Conservation (phyloP, 179 eudicot species). For the Sideroxylon spinosum region DNA sequence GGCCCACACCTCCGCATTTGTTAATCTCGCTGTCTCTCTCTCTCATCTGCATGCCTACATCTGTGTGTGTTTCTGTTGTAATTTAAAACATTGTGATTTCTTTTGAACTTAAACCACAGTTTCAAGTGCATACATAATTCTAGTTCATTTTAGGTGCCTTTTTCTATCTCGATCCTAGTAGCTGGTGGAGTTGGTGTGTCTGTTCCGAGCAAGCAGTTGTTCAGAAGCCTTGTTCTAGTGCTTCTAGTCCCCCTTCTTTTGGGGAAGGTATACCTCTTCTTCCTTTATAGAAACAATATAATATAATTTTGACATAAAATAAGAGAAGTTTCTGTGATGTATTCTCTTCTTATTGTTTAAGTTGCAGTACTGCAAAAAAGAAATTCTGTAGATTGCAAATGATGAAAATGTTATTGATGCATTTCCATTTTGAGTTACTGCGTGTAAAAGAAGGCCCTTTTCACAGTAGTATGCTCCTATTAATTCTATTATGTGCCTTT, state of each 20-base stretch:
- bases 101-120: not conserved
- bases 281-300: not conserved
- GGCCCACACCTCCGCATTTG: too few species aligned
- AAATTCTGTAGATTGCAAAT: not conserved
- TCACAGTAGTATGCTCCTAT: not conserved
- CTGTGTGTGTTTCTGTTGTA: not conserved
- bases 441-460: not conserved
- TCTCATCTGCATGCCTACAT: not conserved
- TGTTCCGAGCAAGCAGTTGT: constrained; percentile 67
- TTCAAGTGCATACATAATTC: not conserved
- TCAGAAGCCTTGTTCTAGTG: constrained; percentile 68
- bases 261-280: constrained; percentile 67
- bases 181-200: constrained; percentile 88
- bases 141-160: constrained; percentile 55
- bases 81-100: not conserved
- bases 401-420: not conserved
- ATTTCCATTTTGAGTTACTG: not conserved
- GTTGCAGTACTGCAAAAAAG: not conserved
- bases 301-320: not conserved
- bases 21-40: not conserved
- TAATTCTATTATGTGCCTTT: not conserved
- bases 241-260: constrained; percentile 76
- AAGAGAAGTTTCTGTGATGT: not conserved
- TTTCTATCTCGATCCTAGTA: constrained; percentile 64
- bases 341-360: not conserved